Conservation (phyloP, 441 rosid species). For the Populus hybrid region DNA sequence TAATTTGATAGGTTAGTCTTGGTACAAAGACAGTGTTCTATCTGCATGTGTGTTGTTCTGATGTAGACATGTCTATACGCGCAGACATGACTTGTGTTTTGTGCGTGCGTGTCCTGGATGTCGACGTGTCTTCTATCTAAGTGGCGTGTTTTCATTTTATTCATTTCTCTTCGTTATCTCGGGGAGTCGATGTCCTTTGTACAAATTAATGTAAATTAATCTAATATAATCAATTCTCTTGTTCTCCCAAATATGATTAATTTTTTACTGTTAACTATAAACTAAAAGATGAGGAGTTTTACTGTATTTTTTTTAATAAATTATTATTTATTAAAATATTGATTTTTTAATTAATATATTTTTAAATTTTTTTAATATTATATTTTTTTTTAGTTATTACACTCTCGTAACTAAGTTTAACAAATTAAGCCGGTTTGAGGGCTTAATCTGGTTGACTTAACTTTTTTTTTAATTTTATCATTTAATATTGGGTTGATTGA, state of each 20-base stretch:
- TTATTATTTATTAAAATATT: no score
- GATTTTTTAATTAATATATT: no score
- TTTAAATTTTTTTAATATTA: no score
- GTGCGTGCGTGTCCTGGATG: background rate
- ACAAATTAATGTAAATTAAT: background rate
- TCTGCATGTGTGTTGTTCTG: background rate
- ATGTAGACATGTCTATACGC: background rate
- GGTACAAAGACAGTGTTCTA: background rate
- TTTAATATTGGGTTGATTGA: no score
- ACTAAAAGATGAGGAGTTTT: no score
- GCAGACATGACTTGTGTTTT: background rate
- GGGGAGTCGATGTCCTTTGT: background rate
- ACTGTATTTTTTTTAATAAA: no score
- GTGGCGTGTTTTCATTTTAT: background rate
- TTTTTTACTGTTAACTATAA: no score
- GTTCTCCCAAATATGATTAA: no score
- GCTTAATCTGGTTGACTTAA: no score
- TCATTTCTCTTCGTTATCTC: background rate
- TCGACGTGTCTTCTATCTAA: background rate
- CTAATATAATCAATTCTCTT: background rate
- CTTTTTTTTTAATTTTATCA: no score
- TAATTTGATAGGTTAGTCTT: background rate
- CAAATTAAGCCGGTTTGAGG: fast-evolving
- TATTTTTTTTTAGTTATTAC: no score
- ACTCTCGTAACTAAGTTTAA: no score